Evolutionary conservation across 2,329 filamentous ascomycete species (phyloP), one percentile per base, ranked within the genome.

Genomic region (Keithomyces neogunnii): DNA sequence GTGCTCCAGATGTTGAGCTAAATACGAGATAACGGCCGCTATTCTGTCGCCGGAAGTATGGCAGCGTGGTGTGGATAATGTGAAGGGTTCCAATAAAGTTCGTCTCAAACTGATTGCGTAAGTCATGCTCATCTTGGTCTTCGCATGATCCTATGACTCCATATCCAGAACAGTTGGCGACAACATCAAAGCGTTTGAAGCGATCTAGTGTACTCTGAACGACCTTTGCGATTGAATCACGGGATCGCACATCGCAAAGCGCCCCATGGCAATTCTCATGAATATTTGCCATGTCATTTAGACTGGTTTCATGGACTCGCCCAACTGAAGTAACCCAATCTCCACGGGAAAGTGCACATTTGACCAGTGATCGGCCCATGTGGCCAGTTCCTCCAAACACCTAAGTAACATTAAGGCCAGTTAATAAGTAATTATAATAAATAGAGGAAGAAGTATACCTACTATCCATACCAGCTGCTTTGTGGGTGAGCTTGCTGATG

Each of bases 301-400:
- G 77, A 30, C 76, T 85, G 53, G 88, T 88, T 70, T 95, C 88
- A 61, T 87, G 83, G 11, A 84, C 85, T 56, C 89, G 85, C 7
- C 93, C 93, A 8, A 96, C 91, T 5, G 89, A 89, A 3, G 85
- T 84, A 52, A 96, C 92, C 48, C 85, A 77, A 65, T 99, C 93
- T 59, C 86, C 86, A 60, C 89, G 86, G 13, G 81, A 76, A 28
- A 97, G 77, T 13, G 88, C 89, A 50, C 81, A 83, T 62, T 93
- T 92, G 53, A 92, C 88, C 26, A 97, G 81, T 6, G 88, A 95
- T 49, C 89, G 85, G 53, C 93, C 93, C 77, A 97, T 95, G 63
- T 99, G 93, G 51, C 93, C 93, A n/a, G 91, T 96, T 47, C 89
- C 91, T 47, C 93, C 93, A 69, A 96, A 99, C 50, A 97, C 76